Evolutionary conservation across 352 stramenopile species (phyloP).

Genomic region (Phytophthora europaea): DNA sequence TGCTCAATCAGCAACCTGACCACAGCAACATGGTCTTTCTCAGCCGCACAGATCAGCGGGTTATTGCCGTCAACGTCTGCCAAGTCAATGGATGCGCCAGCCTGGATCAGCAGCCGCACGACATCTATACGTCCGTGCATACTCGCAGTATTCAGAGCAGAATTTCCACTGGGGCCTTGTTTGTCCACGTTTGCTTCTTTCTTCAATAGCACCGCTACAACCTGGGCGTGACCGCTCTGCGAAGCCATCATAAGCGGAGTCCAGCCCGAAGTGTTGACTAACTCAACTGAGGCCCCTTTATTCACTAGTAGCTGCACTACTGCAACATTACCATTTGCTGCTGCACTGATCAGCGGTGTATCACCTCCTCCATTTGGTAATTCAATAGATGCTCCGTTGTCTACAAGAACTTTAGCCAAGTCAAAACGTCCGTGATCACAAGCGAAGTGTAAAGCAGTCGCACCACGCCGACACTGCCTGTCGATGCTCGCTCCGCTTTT

Average conservation of each 20-base stretch:
- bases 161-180: background rate
- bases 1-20: constrained; percentile 8
- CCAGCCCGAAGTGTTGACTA: background rate
- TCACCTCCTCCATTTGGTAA: background rate
- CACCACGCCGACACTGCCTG: background rate
- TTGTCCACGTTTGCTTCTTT: constrained; percentile 10
- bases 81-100: constrained; percentile 18
- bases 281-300: background rate
- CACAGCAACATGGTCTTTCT: constrained; percentile 1
- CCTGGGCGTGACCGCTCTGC: background rate
- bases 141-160: constrained; percentile 5
- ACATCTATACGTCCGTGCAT: background rate
- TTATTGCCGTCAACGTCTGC: constrained; percentile 1
- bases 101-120: constrained; percentile 12
- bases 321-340: background rate
- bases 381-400: background rate
- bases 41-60: constrained; percentile 11
- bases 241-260: constrained; percentile 1
- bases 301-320: background rate
- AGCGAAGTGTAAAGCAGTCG: background rate
- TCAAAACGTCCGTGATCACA: background rate
- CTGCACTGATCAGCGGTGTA: background rate
- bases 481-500: background rate
- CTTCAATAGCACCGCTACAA: constrained; percentile 8
- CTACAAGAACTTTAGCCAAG: background rate